Conservation (phyloP, 345 rosid species). For the Noccaea bulbosa region DNA sequence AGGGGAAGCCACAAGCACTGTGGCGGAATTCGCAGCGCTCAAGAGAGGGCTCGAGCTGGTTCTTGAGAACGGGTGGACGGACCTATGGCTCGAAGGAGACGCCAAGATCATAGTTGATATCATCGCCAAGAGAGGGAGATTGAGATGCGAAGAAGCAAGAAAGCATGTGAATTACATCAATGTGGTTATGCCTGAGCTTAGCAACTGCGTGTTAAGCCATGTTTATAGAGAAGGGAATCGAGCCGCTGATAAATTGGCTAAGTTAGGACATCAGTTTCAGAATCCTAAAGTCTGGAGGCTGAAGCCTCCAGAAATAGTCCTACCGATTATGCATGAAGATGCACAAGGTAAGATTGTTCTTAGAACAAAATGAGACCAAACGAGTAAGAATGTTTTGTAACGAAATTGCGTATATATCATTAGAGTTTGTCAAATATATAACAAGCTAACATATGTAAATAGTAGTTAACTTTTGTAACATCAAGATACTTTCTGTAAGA, state of each 20-base stretch:
- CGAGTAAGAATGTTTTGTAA: constrained; percentile 1
- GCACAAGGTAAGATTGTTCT: constrained; percentile 65
- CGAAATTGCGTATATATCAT: constrained; percentile 4
- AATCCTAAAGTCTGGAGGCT: constrained; percentile 63
- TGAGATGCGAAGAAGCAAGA: constrained; percentile 54
- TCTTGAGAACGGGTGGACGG: constrained; percentile 73
- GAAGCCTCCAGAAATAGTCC: constrained; percentile 61
- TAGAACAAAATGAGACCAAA: constrained; percentile 48
- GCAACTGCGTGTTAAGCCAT: constrained; percentile 60
- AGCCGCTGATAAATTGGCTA: constrained; percentile 74
- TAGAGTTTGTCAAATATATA: constrained; percentile 28
- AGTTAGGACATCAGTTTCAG: constrained; percentile 61
- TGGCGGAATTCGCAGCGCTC: constrained; percentile 77
- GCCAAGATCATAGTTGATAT: constrained; percentile 67
- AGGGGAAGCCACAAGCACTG: constrained; percentile 65
- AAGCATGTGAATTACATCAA: constrained; percentile 54
- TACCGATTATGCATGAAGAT: constrained; percentile 67
- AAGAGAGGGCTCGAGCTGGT: constrained; percentile 73
- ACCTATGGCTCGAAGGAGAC: constrained; percentile 88
- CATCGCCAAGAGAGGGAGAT: constrained; percentile 50
- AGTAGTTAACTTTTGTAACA: constrained; percentile 21
- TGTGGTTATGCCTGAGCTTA: constrained; percentile 57
- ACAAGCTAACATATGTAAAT: constrained; percentile 16
- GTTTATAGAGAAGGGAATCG: constrained; percentile 77
- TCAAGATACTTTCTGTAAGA: background rate